Evolutionary conservation across 2,329 filamentous ascomycete species (phyloP), one percentile per base, ranked within the genome.

Genomic region (Ophiosphaerella korrae): DNA sequence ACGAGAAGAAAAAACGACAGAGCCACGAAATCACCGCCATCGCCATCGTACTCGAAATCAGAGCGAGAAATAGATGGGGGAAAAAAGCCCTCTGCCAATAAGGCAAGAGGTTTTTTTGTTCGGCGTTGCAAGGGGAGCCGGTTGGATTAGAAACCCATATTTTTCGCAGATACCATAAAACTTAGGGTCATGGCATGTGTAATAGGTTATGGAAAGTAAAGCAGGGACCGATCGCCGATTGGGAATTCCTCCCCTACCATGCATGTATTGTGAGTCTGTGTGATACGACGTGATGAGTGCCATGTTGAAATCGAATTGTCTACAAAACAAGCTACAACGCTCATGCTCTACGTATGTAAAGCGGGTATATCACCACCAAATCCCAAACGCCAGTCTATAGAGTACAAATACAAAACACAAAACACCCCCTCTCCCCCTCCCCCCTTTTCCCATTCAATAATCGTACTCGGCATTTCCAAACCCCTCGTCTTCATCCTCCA

Each of bases 401-500:
- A 24, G 3, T 12, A 8, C 11, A 11, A 45, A 14, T 12, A 21
- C 18, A 21, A 21, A 21, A 21, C 18, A 21, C 18, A 21, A 21
- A 21, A 4, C 18, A 21, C 2, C 18, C 18, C 18, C 18, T 3
- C 18, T 3, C 18, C 18, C 18, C 18, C 18, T 3, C 18, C 18
- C 18, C 18, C 18, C 18, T 3, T 3, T 14, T 12, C 36, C 26
- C 13, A 37, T 14, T n/a, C 13, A 29, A 32, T 60, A 67, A 34
- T 67, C 60, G 29, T 68, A 58, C 24, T 64, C 58, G 33, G 58
- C 73, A 52, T 78, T 74, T 7, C 70, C 65, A 31, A 70, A 71
- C 32, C 76, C 75, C 45, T 74, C 72, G 46, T 79, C 76, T 45
- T 77, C 72, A 29, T 75, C 70, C 41, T 76, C 71, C 55, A 75